A percentile compares a stretch with the other conserved stretches of the same genome.
Conservation (phyloP, 2,329 filamentous ascomycete species). For the Balansia obtecta region DNA sequence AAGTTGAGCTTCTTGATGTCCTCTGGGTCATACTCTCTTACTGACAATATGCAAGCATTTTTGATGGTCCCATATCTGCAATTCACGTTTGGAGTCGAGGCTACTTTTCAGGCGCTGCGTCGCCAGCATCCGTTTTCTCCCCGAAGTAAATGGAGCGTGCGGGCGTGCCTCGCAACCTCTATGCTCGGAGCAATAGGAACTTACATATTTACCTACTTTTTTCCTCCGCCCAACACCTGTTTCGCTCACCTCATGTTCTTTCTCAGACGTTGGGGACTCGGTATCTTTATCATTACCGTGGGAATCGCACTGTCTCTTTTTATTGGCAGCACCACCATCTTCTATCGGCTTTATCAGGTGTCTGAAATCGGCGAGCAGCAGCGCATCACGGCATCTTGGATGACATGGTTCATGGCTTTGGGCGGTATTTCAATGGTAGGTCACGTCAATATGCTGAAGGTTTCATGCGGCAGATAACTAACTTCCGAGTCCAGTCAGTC, state of each 20-base stretch:
- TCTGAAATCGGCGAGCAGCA: conserved; percentile 44
- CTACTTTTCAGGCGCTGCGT: conserved; percentile 40
- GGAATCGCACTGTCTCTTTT: conserved; percentile 38
- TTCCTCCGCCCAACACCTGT: conserved; percentile 45
- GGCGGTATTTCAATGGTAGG: conserved; percentile 46
- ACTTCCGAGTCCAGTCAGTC: conserved; percentile 30
- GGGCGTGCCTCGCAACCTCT: conserved; percentile 41
- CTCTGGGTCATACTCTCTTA: not conserved
- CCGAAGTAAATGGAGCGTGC: conserved; percentile 46
- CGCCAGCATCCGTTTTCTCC: conserved; percentile 42
- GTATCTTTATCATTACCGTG: conserved; percentile 41
- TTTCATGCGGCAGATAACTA: not conserved
- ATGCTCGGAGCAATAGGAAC: conserved; percentile 39
- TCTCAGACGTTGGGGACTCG: conserved; percentile 45
- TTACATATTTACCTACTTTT: conserved; percentile 45
- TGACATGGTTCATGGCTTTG: conserved; percentile 54
- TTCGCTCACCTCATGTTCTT: conserved; percentile 60
- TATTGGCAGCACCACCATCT: conserved; percentile 39
- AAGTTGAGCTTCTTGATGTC: conserved; percentile 10
- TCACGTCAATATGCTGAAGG: conserved; percentile 6
- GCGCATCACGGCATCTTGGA: conserved; percentile 51
- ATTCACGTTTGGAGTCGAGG: conserved; percentile 51
- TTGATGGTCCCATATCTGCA: conserved; percentile 57
- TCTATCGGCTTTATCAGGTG: conserved; percentile 41
- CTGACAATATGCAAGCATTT: conserved; percentile 35